Base-by-base conservation (phyloP, 2,329 filamentous ascomycete genomes). In the Botryosphaeria agaves region DNA sequence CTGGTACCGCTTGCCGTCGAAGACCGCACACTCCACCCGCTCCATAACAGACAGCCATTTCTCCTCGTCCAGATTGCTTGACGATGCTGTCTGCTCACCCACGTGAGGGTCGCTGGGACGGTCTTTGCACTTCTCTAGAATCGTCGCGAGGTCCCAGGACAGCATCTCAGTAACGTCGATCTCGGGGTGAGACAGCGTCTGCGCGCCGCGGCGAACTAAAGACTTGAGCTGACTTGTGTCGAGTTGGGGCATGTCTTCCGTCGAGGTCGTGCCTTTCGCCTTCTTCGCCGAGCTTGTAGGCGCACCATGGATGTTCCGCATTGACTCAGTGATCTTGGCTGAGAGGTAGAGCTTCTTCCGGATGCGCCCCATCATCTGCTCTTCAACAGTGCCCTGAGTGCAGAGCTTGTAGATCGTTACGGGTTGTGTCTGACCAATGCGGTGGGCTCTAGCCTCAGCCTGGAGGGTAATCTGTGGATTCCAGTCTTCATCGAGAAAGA, bases 331-430 rank as follows among this genome's bases (percentile, higher is more conserved):
- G 12, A 73, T 66, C 40, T 71, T 73, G 0, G 64, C 57, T 0
- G 67, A 71, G 0, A 74, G 51, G 36, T 73, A 73, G 0, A 72
- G 51, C 47, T 74, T 75, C 53, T 74, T 74, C 5, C 59, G 55
- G n/a, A 70, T 63, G 1, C 66, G 52, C 0, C 63, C 57, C 44
- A 66, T 56, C 62, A 71, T 71, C 34, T 71, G 67, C 36, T 68
- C 63, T 36, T 71, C 66, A 0, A 71, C 62, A 0, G 66, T 71
- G 1, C 66, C 66, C 32, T 61, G 61, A 0, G 66, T 64, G 35
- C 64, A 66, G 0, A 71, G 47, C 38, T 68, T 66, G 45, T 69
- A 69, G 5, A 72, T 53, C 0, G 61, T 66, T 0, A 69, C 65
- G 9, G 60, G 57, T 32, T 61, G 53, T 0, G 55, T 65, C 41